Evolutionary conservation across 495 filamentous ascomycete species (phyloP).

Genomic region (Saxophila tyrrhenica): DNA sequence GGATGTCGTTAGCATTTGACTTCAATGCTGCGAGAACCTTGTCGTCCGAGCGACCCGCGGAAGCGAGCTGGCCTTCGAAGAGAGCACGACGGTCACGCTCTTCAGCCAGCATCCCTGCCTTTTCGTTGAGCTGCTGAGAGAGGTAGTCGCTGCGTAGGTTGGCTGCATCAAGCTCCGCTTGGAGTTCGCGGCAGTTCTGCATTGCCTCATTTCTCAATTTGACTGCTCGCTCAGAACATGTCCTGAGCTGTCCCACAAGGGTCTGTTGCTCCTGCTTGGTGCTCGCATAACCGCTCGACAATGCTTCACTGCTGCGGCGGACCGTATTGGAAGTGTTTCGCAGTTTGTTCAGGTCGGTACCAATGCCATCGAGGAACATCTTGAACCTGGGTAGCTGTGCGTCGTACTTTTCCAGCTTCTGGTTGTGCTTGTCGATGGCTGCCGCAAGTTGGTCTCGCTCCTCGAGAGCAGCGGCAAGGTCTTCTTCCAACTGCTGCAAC

Average conservation of each 20-base stretch:
- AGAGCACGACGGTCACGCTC: conserved; percentile 17
- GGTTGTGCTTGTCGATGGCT: background rate
- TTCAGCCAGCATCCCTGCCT: conserved; percentile 16
- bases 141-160: conserved; percentile 5
- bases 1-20: conserved; percentile 6
- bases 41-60: conserved; percentile 5
- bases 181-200: background rate
- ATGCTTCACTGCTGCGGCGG: conserved; percentile 1
- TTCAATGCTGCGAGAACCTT: conserved; percentile 7
- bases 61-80: conserved; percentile 20
- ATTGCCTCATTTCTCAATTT: conserved; percentile 3
- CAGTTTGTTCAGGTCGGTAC: conserved; percentile 18
- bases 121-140: conserved; percentile 12
- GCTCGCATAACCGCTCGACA: background rate
- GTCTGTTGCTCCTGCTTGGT: conserved; percentile 1
- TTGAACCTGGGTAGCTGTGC: conserved; percentile 11
- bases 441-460: background rate
- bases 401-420: conserved; percentile 6
- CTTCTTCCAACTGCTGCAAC: conserved; percentile 7
- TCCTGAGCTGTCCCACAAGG: background rate
- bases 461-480: conserved; percentile 1
- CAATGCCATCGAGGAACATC: conserved; percentile 22
- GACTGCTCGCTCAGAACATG: background rate
- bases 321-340: background rate
- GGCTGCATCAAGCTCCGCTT: conserved; percentile 3